These are phyloP conservation scores for Malassezia furfur DNA, from an alignment of 1,284 basidiomycete genomes.

Conservation along the genomic window DNA sequence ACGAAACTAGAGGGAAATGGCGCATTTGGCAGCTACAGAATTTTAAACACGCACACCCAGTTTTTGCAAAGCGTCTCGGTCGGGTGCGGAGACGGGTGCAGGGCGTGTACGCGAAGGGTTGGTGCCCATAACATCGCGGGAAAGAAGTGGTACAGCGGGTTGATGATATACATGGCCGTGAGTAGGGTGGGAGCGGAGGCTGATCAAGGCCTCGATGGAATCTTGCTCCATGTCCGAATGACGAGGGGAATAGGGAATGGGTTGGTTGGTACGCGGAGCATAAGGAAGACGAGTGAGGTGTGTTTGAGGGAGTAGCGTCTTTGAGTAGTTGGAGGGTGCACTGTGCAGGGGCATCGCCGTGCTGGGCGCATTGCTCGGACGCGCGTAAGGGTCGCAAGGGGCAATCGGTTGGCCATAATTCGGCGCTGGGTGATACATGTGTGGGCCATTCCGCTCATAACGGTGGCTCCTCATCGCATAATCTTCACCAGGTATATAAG, in stretches of 20 bases:
- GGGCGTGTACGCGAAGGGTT: background rate
- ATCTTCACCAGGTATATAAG: background rate
- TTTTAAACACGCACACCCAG: conserved; percentile 13
- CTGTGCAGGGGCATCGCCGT: too few relatives aligned
- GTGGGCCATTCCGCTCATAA: background rate
- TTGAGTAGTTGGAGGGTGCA: too few relatives aligned
- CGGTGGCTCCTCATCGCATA: background rate
- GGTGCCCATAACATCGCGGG: background rate
- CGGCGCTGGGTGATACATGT: background rate
- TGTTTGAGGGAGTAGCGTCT: background rate
- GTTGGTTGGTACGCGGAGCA: background rate
- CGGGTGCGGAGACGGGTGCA: conserved; percentile 2
- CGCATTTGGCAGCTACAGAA: too few relatives aligned
- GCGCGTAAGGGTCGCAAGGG: too few relatives aligned
- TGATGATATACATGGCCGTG: background rate
- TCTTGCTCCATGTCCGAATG: conserved; percentile 3
- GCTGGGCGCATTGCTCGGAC: too few relatives aligned
- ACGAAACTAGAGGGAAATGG: too few relatives aligned
- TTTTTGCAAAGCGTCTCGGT: conserved; percentile 15
- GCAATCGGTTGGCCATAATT: too few relatives aligned
- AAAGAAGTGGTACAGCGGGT: background rate
- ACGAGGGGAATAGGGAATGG: background rate
- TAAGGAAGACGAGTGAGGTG: background rate
- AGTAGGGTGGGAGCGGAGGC: background rate
- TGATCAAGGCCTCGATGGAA: conserved; percentile 6